Conservation (phyloP, 176 grass and related monocot species). For the Triticum timopheevii region DNA sequence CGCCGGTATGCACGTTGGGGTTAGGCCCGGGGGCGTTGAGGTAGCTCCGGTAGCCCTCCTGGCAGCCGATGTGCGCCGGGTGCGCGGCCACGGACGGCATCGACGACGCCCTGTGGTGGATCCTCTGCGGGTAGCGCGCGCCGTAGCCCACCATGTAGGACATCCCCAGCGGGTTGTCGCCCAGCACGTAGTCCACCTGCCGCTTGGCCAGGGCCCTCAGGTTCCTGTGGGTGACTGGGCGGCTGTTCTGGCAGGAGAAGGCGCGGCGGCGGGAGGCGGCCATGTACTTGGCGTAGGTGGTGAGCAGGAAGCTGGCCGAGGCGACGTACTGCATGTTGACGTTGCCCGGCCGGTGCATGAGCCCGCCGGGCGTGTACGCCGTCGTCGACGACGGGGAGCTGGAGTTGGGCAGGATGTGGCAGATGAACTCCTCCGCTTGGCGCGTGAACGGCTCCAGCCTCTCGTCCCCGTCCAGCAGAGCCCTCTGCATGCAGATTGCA, state of each 20-base stretch:
- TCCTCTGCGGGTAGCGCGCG: slow-evolving; percentile 42
- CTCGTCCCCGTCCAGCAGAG: slow-evolving; percentile 47
- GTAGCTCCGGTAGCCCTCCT: slow-evolving; percentile 59
- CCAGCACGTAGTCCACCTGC: slow-evolving; percentile 89
- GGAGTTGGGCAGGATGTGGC: slow-evolving; percentile 51
- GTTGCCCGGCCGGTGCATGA: slow-evolving; percentile 42
- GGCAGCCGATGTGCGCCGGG: slow-evolving; percentile 61
- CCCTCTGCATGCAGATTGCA: slow-evolving; percentile 36
- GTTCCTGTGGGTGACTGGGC: slow-evolving; percentile 29
- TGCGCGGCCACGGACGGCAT: slow-evolving; percentile 58
- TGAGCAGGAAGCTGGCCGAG: slow-evolving; percentile 71
- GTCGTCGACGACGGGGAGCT: slow-evolving; percentile 30
- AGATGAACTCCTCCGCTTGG: slow-evolving; percentile 80
- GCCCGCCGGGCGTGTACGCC: slow-evolving; percentile 55
- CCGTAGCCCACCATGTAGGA: slow-evolving; percentile 86
- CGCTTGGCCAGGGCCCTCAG: slow-evolving; percentile 54
- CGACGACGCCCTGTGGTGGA: slow-evolving; percentile 82
- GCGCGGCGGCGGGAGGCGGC: slow-evolving; percentile 46
- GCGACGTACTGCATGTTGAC: slow-evolving; percentile 82
- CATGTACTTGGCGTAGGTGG: slow-evolving; percentile 87
- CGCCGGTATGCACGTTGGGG: slow-evolving; percentile 66
- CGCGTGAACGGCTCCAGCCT: slow-evolving; percentile 51
- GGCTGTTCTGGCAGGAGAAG: slow-evolving; percentile 44
- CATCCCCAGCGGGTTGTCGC: slow-evolving; percentile 54
- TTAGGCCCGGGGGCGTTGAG: slow-evolving; percentile 45